Evolutionary conservation across 257 asterid species (phyloP).

Genomic region (Asclepias syriaca): DNA sequence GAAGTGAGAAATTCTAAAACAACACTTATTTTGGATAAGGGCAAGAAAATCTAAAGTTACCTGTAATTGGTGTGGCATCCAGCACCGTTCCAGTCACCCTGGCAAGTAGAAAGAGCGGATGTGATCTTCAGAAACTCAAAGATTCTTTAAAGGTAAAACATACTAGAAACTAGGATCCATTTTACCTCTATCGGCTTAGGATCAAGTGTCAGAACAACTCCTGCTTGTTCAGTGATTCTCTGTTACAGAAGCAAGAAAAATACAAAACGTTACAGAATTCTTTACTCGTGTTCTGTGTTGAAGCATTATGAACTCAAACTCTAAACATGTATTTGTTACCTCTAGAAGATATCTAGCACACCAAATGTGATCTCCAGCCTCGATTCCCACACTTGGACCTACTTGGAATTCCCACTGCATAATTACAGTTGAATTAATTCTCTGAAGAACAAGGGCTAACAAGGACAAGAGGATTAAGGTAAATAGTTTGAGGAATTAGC

Average conservation of each 20-base stretch:
- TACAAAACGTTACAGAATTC: neutral
- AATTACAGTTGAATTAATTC: slow-evolving; percentile 14
- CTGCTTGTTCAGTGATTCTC: slow-evolving; percentile 99
- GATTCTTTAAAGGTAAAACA: neutral
- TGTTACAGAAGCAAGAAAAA: slow-evolving; percentile 24
- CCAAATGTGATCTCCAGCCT: slow-evolving; percentile 97
- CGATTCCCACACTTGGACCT: slow-evolving; percentile 95
- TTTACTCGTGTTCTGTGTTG: neutral
- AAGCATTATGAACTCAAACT: neutral
- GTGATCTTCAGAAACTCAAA: slow-evolving; percentile 7
- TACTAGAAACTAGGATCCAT: neutral
- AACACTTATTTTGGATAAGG: neutral
- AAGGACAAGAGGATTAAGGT: neutral
- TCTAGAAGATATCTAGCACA: slow-evolving; percentile 92
- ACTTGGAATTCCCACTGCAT: slow-evolving; percentile 98
- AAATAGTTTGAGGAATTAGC: neutral
- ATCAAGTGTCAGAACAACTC: slow-evolving; percentile 86
- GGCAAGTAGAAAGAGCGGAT: slow-evolving; percentile 12
- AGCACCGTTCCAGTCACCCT: slow-evolving; percentile 99
- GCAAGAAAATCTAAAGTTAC: slow-evolving; percentile 27
- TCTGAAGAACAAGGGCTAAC: slow-evolving; percentile 1
- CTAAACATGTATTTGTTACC: slow-evolving; percentile 36
- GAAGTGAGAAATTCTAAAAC: neutral
- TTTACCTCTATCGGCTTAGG: slow-evolving; percentile 91
- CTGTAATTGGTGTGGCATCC: slow-evolving; percentile 93